These are phyloP conservation scores for Rhypophila decipiens DNA, from an alignment of 495 filamentous ascomycete species.

Conservation along the genomic window DNA sequence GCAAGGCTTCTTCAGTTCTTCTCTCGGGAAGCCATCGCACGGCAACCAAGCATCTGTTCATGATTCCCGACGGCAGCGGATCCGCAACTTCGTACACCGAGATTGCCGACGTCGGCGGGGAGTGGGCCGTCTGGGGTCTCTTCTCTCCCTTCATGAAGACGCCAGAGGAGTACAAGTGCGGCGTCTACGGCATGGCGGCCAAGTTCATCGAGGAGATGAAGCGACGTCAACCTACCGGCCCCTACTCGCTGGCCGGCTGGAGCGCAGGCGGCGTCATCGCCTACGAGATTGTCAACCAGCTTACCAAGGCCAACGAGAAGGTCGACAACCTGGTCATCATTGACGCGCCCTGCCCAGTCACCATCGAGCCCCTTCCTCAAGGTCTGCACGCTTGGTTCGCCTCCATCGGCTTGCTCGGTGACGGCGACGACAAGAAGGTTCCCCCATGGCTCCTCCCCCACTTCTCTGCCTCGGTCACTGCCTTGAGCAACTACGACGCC, in stretches of 20 bases:
- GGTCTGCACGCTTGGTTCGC: conserved; percentile 76
- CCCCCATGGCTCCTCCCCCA: conserved; percentile 79
- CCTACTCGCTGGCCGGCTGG: conserved; percentile 71
- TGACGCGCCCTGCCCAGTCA: conserved; percentile 74
- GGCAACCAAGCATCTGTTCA: conserved; percentile 56
- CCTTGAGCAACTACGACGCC: conserved; percentile 65
- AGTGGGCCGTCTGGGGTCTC: conserved; percentile 56
- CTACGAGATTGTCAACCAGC: conserved; percentile 71
- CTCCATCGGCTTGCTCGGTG: conserved; percentile 72
- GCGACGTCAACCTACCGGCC: conserved; percentile 56
- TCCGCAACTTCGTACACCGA: conserved; percentile 57
- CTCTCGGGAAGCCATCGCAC: conserved; percentile 60
- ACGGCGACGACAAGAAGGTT: conserved; percentile 51
- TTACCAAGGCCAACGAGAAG: conserved; percentile 58
- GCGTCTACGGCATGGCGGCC: conserved; percentile 47
- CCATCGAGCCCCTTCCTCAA: conserved; percentile 68
- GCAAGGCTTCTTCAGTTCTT: conserved; percentile 53
- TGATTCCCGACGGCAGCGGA: conserved; percentile 74
- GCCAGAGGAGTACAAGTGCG: conserved; percentile 49
- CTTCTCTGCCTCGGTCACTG: conserved; percentile 70
- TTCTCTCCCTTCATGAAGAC: conserved; percentile 59
- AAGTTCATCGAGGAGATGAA: conserved; percentile 58
- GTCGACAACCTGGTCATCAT: conserved; percentile 75
- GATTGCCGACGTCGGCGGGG: conserved; percentile 42
- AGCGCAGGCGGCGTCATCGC: conserved; percentile 84